phyloP scores from a whole-genome alignment of 2,329 filamentous ascomycete species.

The Canariomyces notabilis region DNA sequence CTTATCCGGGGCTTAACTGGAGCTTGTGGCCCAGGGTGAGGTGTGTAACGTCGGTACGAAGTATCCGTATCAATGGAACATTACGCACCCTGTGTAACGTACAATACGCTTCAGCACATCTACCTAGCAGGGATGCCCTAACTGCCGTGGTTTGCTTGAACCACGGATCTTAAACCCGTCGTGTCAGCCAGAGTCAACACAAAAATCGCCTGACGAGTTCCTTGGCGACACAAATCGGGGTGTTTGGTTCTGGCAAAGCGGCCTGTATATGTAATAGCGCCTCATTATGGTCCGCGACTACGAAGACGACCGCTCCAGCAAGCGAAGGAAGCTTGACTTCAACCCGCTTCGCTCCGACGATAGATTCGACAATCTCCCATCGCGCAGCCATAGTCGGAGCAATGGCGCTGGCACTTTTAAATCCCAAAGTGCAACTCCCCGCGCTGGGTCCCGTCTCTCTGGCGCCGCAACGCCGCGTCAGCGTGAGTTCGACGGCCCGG shows the following conservation, averaged over 20 bases:
- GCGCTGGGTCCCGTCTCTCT: slow-evolving; percentile 28
- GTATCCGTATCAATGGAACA: too few relatives aligned
- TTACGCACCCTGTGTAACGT: too few relatives aligned
- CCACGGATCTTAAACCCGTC: not conserved
- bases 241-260: not conserved
- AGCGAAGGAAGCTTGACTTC: slow-evolving; percentile 60
- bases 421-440: slow-evolving; percentile 27
- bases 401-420: slow-evolving; percentile 23
- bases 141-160: not conserved
- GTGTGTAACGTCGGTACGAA: too few relatives aligned
- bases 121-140: too few relatives aligned
- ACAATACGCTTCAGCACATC: too few relatives aligned
- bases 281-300: slow-evolving; percentile 29
- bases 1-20: too few relatives aligned
- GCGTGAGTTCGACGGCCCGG: slow-evolving; percentile 56
- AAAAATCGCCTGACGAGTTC: not conserved
- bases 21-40: too few relatives aligned
- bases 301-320: slow-evolving; percentile 43
- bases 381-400: slow-evolving; percentile 28
- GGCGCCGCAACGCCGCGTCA: slow-evolving; percentile 44
- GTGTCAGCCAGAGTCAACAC: slow-evolving; percentile 5
- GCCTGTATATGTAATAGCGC: not conserved
- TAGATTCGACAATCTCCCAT: slow-evolving; percentile 51
- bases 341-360: slow-evolving; percentile 49
- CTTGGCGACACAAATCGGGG: not conserved